phyloP scores from a whole-genome alignment of 1,284 basidiomycete genomes.

The Tilletia walkeri region DNA sequence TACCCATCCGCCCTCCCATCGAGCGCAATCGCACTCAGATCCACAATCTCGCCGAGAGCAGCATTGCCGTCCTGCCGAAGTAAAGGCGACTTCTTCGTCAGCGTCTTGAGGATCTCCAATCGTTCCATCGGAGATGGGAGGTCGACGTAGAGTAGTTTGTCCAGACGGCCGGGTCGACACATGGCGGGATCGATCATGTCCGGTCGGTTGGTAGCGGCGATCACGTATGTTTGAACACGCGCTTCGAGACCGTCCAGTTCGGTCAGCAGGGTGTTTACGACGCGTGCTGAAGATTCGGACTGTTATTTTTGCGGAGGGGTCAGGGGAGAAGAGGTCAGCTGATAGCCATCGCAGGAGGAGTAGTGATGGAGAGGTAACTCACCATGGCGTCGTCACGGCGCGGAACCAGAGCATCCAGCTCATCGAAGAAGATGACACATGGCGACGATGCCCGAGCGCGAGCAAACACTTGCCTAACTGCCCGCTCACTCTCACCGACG shows the following conservation, averaged over 20 bases:
- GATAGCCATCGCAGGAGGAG: not conserved
- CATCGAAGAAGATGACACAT: conserved; percentile 92
- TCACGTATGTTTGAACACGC: conserved; percentile 84
- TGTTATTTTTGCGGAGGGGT: conserved; percentile 49
- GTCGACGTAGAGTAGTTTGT: conserved; percentile 95
- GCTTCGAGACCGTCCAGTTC: conserved; percentile 92
- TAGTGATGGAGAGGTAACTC: conserved; percentile 42
- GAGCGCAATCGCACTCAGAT: conserved; percentile 35
- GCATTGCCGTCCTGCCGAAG: conserved; percentile 78
- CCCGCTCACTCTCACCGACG: conserved; percentile 93
- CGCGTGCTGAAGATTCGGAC: conserved; percentile 94
- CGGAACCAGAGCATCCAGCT: conserved; percentile 92
- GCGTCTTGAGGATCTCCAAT: conserved; percentile 67
- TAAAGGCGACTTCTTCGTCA: conserved; percentile 74
- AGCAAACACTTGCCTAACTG: conserved; percentile 88
- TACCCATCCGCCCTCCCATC: conserved; percentile 47
- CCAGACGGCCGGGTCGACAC: conserved; percentile 91
- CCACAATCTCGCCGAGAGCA: conserved; percentile 63
- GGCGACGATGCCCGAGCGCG: conserved; percentile 81
- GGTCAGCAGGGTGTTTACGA: conserved; percentile 94
- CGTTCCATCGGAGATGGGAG: conserved; percentile 76
- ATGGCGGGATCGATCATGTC: conserved; percentile 99
- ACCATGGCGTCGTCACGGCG: conserved; percentile 86
- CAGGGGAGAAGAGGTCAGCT: conserved; percentile 13
- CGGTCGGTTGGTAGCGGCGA: conserved; percentile 95